Base-by-base conservation (phyloP, 331 rosid genomes). In the Malus hybrid region DNA sequence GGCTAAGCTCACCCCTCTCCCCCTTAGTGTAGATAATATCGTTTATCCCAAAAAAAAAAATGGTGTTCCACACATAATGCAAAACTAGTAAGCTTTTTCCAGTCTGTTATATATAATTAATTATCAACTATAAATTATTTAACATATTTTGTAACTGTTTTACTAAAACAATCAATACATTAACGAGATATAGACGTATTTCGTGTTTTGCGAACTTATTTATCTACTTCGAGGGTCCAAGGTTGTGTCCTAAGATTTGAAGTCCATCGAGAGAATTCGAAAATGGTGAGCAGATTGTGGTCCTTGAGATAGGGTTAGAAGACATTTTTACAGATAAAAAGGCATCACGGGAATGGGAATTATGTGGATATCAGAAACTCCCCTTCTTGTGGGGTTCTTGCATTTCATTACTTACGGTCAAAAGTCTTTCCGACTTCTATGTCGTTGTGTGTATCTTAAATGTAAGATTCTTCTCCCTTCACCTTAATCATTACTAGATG, bases 321-420 rank as follows among this genome's bases (percentile, higher is more conserved):
- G 63, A 57, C 6, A 57, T 10, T 13, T 74, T 69, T 79, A 84
- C 89, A 85, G 85, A 85, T 79, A 82, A 74, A 83, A 39, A 75
- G 76, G 46, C 12, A 0, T 26, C 66, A 73, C 50, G 66, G 66
- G 52, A 44, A 77, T 73, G 61, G 42, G 33, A 65, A 16, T 30
- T 72, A 15, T 80, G 75, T 71, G 75, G 46, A 39, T 9, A 39
- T 39, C 46, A 2, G 46, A 39, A 39, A 39, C 46, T 9, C 46
- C 46, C 46, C 46, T 39, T 39, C 12, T 36, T 36, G 44, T 2
- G 2, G 44, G 44, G 44, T 36, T 36, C 44, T 36, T 36, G 11
- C 10, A 53, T 53, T 53, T 53, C 58, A 7, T 16, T 53, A 7
- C 20, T 7, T 3, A 53, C 2, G 60, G 60, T 53, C 7, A 53